Evolutionary conservation across 257 asterid species (phyloP).

Genomic region (Fraxinus anomala): DNA sequence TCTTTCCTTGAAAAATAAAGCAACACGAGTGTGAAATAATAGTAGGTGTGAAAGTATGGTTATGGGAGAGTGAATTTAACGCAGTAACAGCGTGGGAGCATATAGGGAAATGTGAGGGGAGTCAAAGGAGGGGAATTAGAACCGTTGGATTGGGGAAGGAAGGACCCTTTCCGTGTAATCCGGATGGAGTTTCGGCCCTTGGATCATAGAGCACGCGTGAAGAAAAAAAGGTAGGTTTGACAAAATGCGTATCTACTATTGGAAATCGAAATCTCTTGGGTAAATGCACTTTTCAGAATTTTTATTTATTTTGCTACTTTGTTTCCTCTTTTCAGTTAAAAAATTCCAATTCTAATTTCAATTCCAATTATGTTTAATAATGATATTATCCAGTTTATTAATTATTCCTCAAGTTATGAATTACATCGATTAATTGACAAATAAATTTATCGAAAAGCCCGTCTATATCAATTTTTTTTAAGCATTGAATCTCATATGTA

Average conservation of each 20-base stretch:
- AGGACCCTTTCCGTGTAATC: conserved; percentile 56
- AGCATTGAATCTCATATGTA: not conserved
- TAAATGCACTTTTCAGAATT: conserved; percentile 39
- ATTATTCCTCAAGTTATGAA: not conserved
- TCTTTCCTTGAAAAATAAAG: not conserved
- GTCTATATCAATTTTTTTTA: too few relatives aligned
- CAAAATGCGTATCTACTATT: conserved; percentile 54
- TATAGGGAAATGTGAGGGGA: conserved; percentile 30
- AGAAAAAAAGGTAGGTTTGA: conserved; percentile 61
- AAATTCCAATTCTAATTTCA: not conserved
- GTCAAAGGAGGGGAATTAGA: conserved; percentile 54
- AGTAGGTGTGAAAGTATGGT: not conserved
- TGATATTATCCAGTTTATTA: not conserved
- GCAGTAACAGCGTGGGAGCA: conserved; percentile 21
- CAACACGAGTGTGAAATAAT: not conserved
- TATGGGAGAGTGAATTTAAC: conserved; percentile 33
- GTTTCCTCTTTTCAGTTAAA: not conserved
- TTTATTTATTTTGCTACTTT: conserved; percentile 31
- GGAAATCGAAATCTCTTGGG: conserved; percentile 40
- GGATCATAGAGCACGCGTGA: conserved; percentile 90
- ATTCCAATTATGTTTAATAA: not conserved
- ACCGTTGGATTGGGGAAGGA: conserved; percentile 50
- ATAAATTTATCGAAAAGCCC: too few relatives aligned
- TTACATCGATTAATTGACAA: too few relatives aligned
- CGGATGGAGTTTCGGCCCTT: conserved; percentile 55